Base-by-base conservation (phyloP, 495 filamentous ascomycete species). In the Schizothecium vesticola region DNA sequence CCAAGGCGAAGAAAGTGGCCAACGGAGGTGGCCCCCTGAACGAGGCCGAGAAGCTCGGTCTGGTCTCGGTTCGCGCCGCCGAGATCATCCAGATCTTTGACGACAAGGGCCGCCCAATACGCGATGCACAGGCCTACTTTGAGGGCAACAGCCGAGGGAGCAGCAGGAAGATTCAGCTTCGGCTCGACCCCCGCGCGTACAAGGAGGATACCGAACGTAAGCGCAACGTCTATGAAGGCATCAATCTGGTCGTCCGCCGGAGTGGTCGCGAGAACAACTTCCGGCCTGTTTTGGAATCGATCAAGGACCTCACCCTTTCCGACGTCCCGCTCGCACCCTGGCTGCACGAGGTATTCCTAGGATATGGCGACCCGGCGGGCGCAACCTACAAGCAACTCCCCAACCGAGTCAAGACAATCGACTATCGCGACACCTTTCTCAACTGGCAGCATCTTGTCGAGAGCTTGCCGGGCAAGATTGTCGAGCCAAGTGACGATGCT, bases 271-370 rank as follows among this genome's bases (percentile, higher is more conserved):
- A 98, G 75, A 99, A 99, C 76, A 99, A 98, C 77, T 99, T 97
- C 86, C 97, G 92, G 73, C 89, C 93, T 11, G 89, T 98, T 22
- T 82, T 99, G 21, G 91, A 97, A 68, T 96, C 93, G 0, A 95
- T 99, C 74, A 89, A 89, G 73, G 91, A 88, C 61, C 86, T 99
- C 26, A 89, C 92, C 5, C 84, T 97, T 28, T 92, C 93, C 2
- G 91, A 97, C 68, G 88, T 96, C 25, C 89, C 92, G 9, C 86
- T 97, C 56, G 93, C 96, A 3, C 85, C 90, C 13, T 99, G 95
- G 95, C 81, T 99, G 31, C 92, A 96, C 73, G 95, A 98, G 65
- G 94, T 97, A 8, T 98, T 99, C 80, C 85, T 99, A 19, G 95
- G 95, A 8, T 97, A 94, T 80, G 95, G 96, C 25, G 93, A 98